Evolutionary conservation across 108 stramenopile genomes (phyloP).

Genomic region (Ochromonas danica): DNA sequence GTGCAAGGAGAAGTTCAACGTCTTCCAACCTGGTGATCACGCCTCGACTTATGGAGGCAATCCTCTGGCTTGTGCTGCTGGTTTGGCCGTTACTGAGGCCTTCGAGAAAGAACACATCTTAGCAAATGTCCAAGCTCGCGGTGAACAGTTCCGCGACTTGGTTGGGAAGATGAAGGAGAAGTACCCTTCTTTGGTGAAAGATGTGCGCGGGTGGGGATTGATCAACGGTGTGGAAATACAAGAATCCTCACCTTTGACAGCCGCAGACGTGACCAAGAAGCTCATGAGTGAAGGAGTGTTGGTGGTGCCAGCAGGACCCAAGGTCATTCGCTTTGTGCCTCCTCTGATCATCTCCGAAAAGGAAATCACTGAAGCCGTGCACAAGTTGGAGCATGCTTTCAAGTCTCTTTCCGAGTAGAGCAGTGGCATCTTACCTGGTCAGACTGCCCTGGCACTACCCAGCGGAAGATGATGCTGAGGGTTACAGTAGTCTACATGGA

Average conservation of each 20-base stretch:
- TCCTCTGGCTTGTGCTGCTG: constrained; percentile 75
- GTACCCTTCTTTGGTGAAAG: constrained; percentile 73
- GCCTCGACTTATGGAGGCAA: constrained; percentile 95
- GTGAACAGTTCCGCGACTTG: constrained; percentile 72
- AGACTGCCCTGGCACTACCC: no score
- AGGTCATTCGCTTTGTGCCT: constrained; percentile 89
- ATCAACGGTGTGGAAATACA: constrained; percentile 74
- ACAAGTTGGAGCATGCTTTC: constrained; percentile 71
- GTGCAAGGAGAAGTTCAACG: constrained; percentile 72
- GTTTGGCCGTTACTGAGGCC: constrained; percentile 81
- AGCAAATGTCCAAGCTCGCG: constrained; percentile 76
- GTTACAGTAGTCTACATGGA: no score
- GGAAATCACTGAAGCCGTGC: constrained; percentile 72
- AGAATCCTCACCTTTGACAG: constrained; percentile 68
- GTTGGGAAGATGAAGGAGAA: constrained; percentile 66
- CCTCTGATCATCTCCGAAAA: constrained; percentile 77
- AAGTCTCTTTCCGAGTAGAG: no score
- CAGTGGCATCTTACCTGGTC: no score
- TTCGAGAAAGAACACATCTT: constrained; percentile 74
- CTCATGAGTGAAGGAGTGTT: constrained; percentile 81
- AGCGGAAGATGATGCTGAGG: no score
- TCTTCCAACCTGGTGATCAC: constrained; percentile 94
- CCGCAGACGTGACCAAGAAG: constrained; percentile 73
- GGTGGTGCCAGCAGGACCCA: constrained; percentile 83
- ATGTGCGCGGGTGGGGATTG: constrained; percentile 88